Evolutionary conservation across 257 asterid species (phyloP), one percentile per base, ranked within the genome.

Genomic region (Nyctanthes arbortristis): DNA sequence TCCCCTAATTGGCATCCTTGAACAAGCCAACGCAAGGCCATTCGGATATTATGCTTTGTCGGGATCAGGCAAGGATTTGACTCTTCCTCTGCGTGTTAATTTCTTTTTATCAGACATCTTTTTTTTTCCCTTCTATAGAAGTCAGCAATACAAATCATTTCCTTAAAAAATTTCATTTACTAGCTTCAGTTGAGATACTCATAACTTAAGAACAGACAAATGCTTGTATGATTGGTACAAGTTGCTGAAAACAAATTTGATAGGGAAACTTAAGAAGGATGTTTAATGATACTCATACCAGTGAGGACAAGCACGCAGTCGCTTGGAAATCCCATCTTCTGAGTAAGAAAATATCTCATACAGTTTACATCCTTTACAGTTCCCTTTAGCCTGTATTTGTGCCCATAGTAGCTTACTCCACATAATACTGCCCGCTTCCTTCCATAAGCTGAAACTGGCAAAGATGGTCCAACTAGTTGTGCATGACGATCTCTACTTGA

Each of bases 1-100:
- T 87, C 93, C 60, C 93, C 93, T 39, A 84, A 30, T 33, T 76
- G 86, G 63, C 88, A 75, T 59, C 88, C 90, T 55, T 82, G 84
- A 25, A 87, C 85, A 25, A 87, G 78, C 93, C 93, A 87, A 52
- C 37, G 72, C 79, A 87, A 62, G 32, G 92, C 92, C 43, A 45
- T 73, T 68, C 84, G 63, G 74, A 84, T 84, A 73, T 86, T 86
- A 16, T 78, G 70, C 68, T 76, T 84, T 13, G 90, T 84, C 7
- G 93, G 93, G 60, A 81, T 74, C 75, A 33, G 75, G 74, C 54
- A 59, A 32, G 83, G 87, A 43, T 84, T 57, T 1, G 78, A 49
- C 55, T 76, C 85, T 73, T 81, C 90, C 70, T 84, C 90, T 79
- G 82, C 78, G 75, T 22, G 70, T 73, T 72, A 34, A 25, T 66